Base-by-base conservation (phyloP, 2,329 filamentous ascomycete species). In the Monilinia polystroma region DNA sequence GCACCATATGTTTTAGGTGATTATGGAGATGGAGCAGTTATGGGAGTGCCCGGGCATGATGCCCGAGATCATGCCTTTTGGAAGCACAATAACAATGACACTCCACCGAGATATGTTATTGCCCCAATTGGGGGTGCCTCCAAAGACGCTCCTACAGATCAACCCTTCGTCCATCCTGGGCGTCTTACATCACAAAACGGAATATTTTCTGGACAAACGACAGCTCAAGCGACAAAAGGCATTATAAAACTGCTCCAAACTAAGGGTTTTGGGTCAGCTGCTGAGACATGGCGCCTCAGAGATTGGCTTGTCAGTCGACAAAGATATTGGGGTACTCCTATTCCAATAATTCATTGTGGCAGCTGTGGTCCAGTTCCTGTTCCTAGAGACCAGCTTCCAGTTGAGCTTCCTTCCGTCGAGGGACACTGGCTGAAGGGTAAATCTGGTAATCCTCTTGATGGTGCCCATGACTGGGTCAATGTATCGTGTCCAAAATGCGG, bases 291-390 rank as follows among this genome's bases (percentile, higher is more conserved):
- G 91, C 87, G 90, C 63, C 82, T 97, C 35, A 83, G 92, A 68
- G 93, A 97, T 78, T 97, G 93, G 93, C 81, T 97, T 66, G 90
- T 97, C 73, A 96, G 92, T 76, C 87, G 93, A n/a, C 93, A 97
- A 77, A 83, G 93, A 70, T 96, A 96, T 76, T 97, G 93, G 93
- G 93, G 93, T 18, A 86, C 92, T 0, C 93, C 93, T 0, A 96
- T 97, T 64, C 93, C 93, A 23, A 93, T 97, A 64, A 82, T 96
- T 47, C 92, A 97, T 78, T 96, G 93, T 75, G 77, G 79, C 23
- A 82, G 82, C 8, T 97, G 93, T 76, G 93, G 93, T 10, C 80
- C 89, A 2, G 90, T 96, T 1, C 88, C 92, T 1, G 92, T 96
- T 0, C 91, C 91, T 0, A 85, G 86, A 3, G 80, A 89, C 12